These are phyloP conservation scores for Castanea mollissima DNA, from an alignment of 306 rosid species.

Conservation along the genomic window DNA sequence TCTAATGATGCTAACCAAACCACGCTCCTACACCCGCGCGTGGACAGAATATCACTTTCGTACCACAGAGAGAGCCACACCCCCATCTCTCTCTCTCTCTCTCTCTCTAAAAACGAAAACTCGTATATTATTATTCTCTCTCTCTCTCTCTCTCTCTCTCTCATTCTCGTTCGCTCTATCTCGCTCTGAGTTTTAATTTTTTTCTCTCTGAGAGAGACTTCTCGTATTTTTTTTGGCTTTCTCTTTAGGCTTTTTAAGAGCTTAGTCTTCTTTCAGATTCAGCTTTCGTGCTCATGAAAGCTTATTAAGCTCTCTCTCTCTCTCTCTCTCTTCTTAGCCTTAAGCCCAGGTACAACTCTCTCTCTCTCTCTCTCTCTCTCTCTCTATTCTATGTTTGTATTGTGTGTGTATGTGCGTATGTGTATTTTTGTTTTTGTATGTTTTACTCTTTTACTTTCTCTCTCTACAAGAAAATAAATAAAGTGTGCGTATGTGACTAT, in stretches of 20 bases:
- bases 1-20: not conserved
- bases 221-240: conserved; percentile 9
- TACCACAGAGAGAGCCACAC: conserved; percentile 34
- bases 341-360: conserved; percentile 32
- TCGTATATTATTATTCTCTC: conserved; percentile 2
- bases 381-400: not conserved
- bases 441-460: conserved; percentile 4
- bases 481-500: conserved; percentile 1
- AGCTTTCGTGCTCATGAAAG: conserved; percentile 62
- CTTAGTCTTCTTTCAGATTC: conserved; percentile 36
- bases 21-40: conserved; percentile 40
- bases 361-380: conserved; percentile 6
- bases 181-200: conserved; percentile 20
- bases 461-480: not conserved
- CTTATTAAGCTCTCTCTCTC: conserved; percentile 31
- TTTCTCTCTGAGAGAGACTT: not conserved
- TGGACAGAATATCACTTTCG: not conserved
- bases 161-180: conserved; percentile 23
- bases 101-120: not conserved
- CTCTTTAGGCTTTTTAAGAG: conserved; percentile 18
- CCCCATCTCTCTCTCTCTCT: conserved; percentile 26
- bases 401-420: not conserved
- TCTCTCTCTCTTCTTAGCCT: conserved; percentile 28
- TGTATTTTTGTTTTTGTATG: not conserved
- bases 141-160: not conserved